These are phyloP conservation scores for Solanum chmielewskii DNA, from an alignment of 257 asterid species.

Conservation along the genomic window DNA sequence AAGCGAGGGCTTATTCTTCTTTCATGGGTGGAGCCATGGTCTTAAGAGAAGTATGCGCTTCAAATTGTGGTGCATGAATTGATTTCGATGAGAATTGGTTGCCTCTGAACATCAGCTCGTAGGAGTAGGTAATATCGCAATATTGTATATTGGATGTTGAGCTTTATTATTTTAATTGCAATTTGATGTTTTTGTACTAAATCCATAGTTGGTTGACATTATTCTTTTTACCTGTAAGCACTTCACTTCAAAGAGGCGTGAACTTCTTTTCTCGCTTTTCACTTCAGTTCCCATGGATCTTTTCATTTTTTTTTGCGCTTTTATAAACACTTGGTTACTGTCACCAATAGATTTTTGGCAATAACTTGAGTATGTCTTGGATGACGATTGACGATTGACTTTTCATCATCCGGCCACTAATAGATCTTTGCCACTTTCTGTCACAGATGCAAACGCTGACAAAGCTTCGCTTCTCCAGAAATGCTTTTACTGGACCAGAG, in stretches of 20 bases:
- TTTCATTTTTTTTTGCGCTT: not conserved
- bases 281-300: not conserved
- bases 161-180: not conserved
- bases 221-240: not conserved
- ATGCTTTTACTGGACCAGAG: constrained; percentile 47
- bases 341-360: not conserved
- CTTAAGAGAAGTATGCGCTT: not conserved
- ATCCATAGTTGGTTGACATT: not conserved
- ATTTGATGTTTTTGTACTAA: not conserved
- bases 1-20: not conserved
- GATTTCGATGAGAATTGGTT: not conserved
- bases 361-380: not conserved
- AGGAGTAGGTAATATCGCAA: not conserved
- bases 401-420: not conserved
- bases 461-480: constrained; percentile 91
- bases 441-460: constrained; percentile 58
- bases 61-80: not conserved
- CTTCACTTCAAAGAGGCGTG: not conserved
- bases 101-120: not conserved
- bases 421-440: not conserved
- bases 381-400: not conserved
- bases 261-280: not conserved
- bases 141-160: not conserved
- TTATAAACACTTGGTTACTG: not conserved
- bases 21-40: not conserved